These are phyloP conservation scores for Ligustrum vulgare DNA, from an alignment of 257 asterid species.

Conservation along the genomic window DNA sequence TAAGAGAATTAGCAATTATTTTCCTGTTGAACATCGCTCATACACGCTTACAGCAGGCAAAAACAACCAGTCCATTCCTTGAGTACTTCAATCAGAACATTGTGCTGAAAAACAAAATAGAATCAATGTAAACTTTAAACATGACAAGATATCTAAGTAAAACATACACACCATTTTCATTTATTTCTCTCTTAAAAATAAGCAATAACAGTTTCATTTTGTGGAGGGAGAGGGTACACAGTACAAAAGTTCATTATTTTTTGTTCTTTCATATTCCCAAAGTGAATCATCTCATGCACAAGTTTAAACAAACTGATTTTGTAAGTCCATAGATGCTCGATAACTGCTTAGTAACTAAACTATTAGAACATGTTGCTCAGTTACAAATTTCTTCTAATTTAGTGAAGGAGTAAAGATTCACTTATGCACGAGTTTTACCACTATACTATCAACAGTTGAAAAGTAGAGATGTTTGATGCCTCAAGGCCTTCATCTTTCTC, in stretches of 20 bases:
- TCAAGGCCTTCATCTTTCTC: neutral
- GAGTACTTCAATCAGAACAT: conserved; percentile 34
- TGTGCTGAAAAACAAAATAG: conserved; percentile 32
- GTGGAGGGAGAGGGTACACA: neutral
- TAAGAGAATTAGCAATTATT: conserved; percentile 54
- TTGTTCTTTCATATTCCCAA: neutral
- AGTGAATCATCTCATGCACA: neutral
- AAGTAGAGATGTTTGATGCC: neutral
- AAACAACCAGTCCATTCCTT: conserved; percentile 59
- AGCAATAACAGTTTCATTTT: neutral
- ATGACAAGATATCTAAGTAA: neutral
- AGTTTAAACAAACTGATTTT: neutral
- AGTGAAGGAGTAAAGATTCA: neutral
- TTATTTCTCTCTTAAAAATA: neutral
- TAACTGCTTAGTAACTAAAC: neutral
- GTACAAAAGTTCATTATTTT: neutral
- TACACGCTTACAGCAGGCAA: conserved; percentile 44
- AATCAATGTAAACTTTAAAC: conserved; percentile 12
- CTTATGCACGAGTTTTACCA: neutral
- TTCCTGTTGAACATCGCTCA: conserved; percentile 87
- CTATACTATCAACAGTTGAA: neutral
- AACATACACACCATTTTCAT: neutral
- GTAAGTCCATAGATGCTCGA: neutral
- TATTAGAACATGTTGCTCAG: neutral
- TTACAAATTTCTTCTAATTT: neutral